Percentiles rank a stretch among this genome's conserved stretches.
Conservation (phyloP, 2,329 filamentous ascomycete species). For the Sarocladiaceae sp. region DNA sequence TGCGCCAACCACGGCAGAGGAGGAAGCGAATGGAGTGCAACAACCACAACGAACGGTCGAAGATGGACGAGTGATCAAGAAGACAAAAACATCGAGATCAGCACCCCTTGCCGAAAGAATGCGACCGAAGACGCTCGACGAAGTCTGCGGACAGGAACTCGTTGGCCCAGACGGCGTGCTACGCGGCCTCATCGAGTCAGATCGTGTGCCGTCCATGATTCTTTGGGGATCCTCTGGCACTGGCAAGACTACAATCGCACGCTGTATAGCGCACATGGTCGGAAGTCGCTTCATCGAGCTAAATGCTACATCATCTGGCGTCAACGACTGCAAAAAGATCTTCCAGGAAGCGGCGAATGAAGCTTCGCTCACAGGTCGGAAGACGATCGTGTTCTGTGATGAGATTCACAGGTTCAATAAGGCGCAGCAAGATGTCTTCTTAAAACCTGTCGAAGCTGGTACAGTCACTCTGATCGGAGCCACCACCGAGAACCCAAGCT, state of each 20-base stretch:
- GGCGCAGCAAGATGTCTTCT: slow-evolving; percentile 89
- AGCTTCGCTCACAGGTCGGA: slow-evolving; percentile 73
- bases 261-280: slow-evolving; percentile 79
- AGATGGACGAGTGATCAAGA: slow-evolving; percentile 51
- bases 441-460: slow-evolving; percentile 87
- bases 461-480: slow-evolving; percentile 90
- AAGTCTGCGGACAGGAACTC: slow-evolving; percentile 87
- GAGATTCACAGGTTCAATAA: slow-evolving; percentile 94
- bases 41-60: slow-evolving; percentile 16
- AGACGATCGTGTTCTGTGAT: slow-evolving; percentile 96
- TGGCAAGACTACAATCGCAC: slow-evolving; percentile 87
- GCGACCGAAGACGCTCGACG: slow-evolving; percentile 78
- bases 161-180: slow-evolving; percentile 83
- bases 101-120: slow-evolving; percentile 92
- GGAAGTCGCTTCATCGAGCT: slow-evolving; percentile 90
- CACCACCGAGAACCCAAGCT: slow-evolving; percentile 95
- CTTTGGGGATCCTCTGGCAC: slow-evolving; percentile 82
- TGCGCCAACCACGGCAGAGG: slow-evolving; percentile 8
- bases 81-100: slow-evolving; percentile 63
- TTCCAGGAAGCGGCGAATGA: slow-evolving; percentile 83
- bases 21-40: slow-evolving; percentile 15
- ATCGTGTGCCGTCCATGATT: slow-evolving; percentile 90
- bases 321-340: slow-evolving; percentile 88
- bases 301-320: slow-evolving; percentile 85
- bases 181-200: slow-evolving; percentile 77